These are phyloP conservation scores for Lipomyces starkeyi DNA, from an alignment of 805 yeast genomes.

Conservation along the genomic window DNA sequence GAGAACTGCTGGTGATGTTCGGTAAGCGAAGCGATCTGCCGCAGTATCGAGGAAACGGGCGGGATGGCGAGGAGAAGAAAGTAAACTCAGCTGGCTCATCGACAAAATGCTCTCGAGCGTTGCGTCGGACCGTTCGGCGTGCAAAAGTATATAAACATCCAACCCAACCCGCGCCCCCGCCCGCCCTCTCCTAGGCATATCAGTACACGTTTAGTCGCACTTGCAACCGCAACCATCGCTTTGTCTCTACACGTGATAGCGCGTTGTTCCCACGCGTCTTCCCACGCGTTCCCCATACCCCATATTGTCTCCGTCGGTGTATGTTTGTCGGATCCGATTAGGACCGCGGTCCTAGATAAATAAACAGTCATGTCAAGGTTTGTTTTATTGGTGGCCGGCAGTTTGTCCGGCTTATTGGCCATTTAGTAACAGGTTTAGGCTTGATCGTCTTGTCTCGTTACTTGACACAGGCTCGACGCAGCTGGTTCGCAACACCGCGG, in stretches of 20 bases:
- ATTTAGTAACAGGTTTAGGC: slow-evolving; percentile 50
- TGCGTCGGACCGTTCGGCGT: neutral
- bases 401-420: neutral
- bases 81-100: neutral
- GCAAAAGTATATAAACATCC: slow-evolving; percentile 27
- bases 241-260: neutral
- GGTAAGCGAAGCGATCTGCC: neutral
- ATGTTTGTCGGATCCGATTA: neutral
- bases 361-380: slow-evolving; percentile 29
- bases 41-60: neutral
- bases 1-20: neutral
- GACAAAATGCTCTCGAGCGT: neutral
- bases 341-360: slow-evolving; percentile 2
- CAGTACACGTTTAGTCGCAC: neutral
- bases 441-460: slow-evolving; percentile 61
- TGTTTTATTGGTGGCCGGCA: neutral
- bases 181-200: slow-evolving; percentile 1
- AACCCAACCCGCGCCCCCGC: slow-evolving; percentile 24
- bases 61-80: neutral
- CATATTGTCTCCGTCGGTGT: neutral
- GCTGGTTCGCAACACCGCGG: slow-evolving; percentile 92
- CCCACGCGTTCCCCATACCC: slow-evolving; percentile 15
- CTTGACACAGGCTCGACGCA: slow-evolving; percentile 95
- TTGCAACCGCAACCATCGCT: neutral
- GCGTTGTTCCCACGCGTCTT: slow-evolving; percentile 13